These are phyloP conservation scores for Clarkia xantiana DNA, from an alignment of 345 rosid species.

Conservation along the genomic window DNA sequence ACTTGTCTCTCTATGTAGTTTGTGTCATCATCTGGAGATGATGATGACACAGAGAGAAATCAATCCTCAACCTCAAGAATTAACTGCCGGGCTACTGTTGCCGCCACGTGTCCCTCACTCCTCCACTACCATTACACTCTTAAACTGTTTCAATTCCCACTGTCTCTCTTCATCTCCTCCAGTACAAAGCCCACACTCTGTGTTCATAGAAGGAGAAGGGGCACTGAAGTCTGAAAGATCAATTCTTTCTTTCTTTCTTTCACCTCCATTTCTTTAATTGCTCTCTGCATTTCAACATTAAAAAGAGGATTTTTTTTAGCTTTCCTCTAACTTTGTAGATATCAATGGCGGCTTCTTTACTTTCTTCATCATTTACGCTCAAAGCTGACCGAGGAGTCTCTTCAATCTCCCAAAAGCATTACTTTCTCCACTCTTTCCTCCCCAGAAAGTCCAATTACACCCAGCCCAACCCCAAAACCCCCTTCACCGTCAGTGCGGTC, in stretches of 20 bases:
- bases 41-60: constrained; percentile 1
- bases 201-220: not conserved
- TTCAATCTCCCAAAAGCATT: constrained; percentile 55
- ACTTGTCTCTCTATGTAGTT: constrained; percentile 1
- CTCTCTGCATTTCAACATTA: not conserved
- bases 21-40: too few species aligned
- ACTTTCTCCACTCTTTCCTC: constrained; percentile 59
- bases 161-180: not conserved
- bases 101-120: constrained; percentile 58
- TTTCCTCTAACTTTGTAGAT: constrained; percentile 13
- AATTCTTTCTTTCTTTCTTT: not conserved
- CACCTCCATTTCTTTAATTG: too few species aligned
- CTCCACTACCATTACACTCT: constrained; percentile 47
- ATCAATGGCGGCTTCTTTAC: constrained; percentile 53
- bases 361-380: constrained; percentile 55
- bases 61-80: constrained; percentile 39
- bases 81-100: constrained; percentile 13
- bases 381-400: constrained; percentile 61
- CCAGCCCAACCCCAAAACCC: constrained; percentile 22
- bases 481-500: constrained; percentile 37
- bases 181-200: not conserved
- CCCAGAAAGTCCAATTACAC: constrained; percentile 26
- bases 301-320: constrained; percentile 8
- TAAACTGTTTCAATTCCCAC: constrained; percentile 11
- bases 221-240: not conserved